These are phyloP conservation scores for Penicillium tannophilum DNA, from an alignment of 495 filamentous ascomycete genomes.

Conservation along the genomic window DNA sequence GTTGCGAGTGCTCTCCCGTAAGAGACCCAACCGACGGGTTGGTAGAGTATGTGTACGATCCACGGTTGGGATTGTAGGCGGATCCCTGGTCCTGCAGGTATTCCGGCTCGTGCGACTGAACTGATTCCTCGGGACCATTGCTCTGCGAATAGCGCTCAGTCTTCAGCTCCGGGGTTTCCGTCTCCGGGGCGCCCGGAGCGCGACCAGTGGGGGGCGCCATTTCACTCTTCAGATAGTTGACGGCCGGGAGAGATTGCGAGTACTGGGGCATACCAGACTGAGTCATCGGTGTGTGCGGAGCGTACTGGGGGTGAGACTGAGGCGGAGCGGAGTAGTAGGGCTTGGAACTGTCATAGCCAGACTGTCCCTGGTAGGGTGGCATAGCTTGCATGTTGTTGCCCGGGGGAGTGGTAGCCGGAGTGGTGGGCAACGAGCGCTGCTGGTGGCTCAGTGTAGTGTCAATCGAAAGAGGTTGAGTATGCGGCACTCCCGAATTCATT, in stretches of 20 bases:
- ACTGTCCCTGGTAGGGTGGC: conserved; percentile 70
- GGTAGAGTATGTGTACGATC: conserved; percentile 73
- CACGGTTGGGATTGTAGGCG: conserved; percentile 67
- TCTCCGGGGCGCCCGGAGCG: conserved; percentile 51
- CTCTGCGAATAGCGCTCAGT: conserved; percentile 58
- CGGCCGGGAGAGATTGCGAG: conserved; percentile 55
- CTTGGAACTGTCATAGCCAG: conserved; percentile 76
- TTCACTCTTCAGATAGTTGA: conserved; percentile 80
- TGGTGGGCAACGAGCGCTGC: conserved; percentile 87
- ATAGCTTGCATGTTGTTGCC: conserved; percentile 74
- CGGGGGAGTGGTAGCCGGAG: conserved; percentile 91
- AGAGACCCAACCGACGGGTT: conserved; percentile 64
- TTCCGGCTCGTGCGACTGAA: conserved; percentile 77
- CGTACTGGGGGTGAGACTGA: conserved; percentile 68
- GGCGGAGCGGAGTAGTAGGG: conserved; percentile 80
- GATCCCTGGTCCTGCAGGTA: conserved; percentile 73
- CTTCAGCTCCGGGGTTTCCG: conserved; percentile 71
- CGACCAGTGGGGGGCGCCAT: conserved; percentile 85
- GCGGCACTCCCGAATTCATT: conserved; percentile 64
- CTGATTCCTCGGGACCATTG: conserved; percentile 65
- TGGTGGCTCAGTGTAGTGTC: conserved; percentile 82
- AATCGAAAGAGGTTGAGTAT: conserved; percentile 76
- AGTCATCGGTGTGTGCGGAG: conserved; percentile 60
- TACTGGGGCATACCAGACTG: conserved; percentile 74
- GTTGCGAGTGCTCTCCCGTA: conserved; percentile 74